Conservation (phyloP, 306 rosid species). For the Prunus salicina region DNA sequence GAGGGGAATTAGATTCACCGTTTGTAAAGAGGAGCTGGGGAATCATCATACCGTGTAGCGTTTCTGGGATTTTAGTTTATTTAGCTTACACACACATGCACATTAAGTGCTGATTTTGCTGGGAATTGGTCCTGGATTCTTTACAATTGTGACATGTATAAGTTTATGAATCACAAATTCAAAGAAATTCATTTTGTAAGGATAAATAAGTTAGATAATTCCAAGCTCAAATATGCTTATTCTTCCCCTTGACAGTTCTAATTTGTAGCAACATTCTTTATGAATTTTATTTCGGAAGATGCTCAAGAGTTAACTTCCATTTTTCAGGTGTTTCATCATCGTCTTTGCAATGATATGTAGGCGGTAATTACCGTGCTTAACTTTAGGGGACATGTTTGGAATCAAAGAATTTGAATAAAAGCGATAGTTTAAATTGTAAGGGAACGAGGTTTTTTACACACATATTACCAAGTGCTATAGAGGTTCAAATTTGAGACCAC, state of each 20-base stretch:
- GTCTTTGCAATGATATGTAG: no score
- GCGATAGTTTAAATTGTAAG: no score
- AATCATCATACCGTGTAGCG: constrained; percentile 29
- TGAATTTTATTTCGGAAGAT: no score
- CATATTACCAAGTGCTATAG: fast-evolving
- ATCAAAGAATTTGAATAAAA: no score
- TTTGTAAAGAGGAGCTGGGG: constrained; percentile 68
- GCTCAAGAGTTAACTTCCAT: no score
- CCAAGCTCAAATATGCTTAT: background rate
- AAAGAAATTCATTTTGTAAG: background rate
- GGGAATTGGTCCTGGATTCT: background rate
- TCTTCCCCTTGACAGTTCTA: background rate
- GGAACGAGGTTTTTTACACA: no score
- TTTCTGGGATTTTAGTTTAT: constrained; percentile 27
- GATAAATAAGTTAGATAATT: background rate
- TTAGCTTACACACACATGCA: constrained; percentile 17
- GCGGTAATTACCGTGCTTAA: no score
- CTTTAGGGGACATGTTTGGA: no score
- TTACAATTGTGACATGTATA: background rate
- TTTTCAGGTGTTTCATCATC: no score
- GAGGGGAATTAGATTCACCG: constrained; percentile 17
- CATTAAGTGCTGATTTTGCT: background rate
- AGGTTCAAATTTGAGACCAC: no score
- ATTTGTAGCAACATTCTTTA: no score
- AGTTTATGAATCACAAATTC: background rate